Evolutionary conservation across 2,329 filamentous ascomycete species (phyloP), one percentile per base, ranked within the genome.

Genomic region (Fusarium protoensiforme): DNA sequence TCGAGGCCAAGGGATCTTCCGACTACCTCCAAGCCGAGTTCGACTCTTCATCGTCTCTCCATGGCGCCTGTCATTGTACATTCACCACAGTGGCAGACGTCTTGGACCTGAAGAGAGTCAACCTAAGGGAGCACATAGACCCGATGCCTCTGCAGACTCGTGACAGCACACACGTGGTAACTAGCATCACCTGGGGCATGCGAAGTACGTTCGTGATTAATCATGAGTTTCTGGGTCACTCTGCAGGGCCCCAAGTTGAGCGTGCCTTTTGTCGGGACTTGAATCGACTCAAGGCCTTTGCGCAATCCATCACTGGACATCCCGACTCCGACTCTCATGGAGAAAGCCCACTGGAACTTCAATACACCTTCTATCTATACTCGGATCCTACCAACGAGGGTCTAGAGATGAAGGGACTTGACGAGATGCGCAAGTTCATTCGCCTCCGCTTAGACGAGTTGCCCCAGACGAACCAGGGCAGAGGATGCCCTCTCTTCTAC

Each of bases 151-250:
- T 68, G 27, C 24, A 33, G 3, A 43, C 36, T 0, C 20, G 11
- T 11, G 24, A n/a, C n/a, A 46, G 60, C 18, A 75, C 74, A 2
- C 61, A 69, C 3, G 54, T 76, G 5, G 74, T 76, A 1, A 63
- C 56, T 2, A 61, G 60, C 2, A 57, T 75, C 20, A 51, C 16
- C 3, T 76, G 72, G 63, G 74, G 74, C 1, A 27, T 76, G 4
- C 60, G 62, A 8, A 75, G 29, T 20, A 59, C 73, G 3, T 16
- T 73, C 11, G 54, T 65, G 2, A 60, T 70, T 5, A 43, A 41
- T 6, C 54, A 68, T 33, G 18, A 20, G 5, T 24, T 60, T 20
- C 16, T 16, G 0, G 13, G 20, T 0, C 14, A 8, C 1, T 16
- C 27, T 35, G 27, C 43, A 14, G 18, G 4, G 10, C 18, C 2